Evolutionary conservation across 108 stramenopile genomes (phyloP).

Genomic region (Skeletonema potamos): DNA sequence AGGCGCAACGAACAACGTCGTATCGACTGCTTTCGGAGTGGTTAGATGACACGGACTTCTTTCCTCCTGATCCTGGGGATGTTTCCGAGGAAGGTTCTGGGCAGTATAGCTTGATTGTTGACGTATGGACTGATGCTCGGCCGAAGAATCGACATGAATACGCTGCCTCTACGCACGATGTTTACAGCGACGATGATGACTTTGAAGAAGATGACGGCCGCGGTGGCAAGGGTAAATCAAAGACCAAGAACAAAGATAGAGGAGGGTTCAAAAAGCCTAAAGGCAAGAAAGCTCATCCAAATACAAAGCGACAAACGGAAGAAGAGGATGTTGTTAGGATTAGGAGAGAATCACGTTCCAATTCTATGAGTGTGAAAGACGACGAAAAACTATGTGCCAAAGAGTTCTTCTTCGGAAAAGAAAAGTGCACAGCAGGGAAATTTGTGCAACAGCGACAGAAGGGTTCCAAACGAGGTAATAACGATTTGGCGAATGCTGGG

Average conservation of each 20-base stretch:
- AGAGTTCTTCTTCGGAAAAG: conserved; percentile 42
- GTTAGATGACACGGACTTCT: conserved; percentile 24
- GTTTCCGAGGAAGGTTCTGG: not conserved
- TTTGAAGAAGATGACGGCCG: conserved; percentile 6
- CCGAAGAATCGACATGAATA: conserved; percentile 21
- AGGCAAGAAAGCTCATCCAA: conserved; percentile 36
- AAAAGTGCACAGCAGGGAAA: conserved; percentile 14
- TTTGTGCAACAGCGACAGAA: not conserved
- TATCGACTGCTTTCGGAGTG: conserved; percentile 19
- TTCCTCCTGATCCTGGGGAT: not conserved
- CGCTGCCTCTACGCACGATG: not conserved
- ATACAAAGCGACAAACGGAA: conserved; percentile 22
- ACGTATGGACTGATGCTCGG: conserved; percentile 27
- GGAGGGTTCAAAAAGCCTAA: conserved; percentile 13
- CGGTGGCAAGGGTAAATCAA: not conserved
- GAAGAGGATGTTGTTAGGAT: not conserved
- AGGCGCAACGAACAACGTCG: not conserved
- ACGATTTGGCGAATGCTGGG: conserved; percentile 7
- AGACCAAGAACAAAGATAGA: conserved; percentile 12
- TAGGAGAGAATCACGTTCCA: conserved; percentile 3
- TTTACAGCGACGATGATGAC: conserved; percentile 6
- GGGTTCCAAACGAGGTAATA: conserved; percentile 12
- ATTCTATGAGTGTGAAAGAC: not conserved
- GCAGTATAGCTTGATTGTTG: conserved; percentile 4
- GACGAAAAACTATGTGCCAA: conserved; percentile 13